A percentile compares a stretch with the other conserved stretches of the same genome.
These are phyloP conservation scores for Polytrichum commune DNA, from an alignment of 225 moss, liverwort and hornwort genomes.

Conservation along the genomic window DNA sequence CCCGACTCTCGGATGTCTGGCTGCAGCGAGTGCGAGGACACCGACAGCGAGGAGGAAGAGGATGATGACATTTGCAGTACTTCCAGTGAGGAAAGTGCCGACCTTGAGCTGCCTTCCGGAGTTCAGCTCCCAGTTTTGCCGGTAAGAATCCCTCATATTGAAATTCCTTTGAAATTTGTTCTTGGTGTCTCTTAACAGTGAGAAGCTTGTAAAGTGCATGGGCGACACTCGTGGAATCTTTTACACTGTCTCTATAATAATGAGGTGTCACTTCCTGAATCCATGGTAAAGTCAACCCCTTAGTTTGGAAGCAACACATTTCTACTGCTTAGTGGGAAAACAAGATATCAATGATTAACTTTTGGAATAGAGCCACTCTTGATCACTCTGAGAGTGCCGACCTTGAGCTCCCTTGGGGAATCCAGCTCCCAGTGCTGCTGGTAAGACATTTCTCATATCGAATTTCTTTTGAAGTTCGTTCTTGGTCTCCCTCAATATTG, in stretches of 20 bases:
- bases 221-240: background rate
- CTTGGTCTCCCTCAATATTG: no score
- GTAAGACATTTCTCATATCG: background rate
- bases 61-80: conserved; percentile 2
- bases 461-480: no score
- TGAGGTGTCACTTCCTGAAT: no score
- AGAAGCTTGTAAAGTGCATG: no score
- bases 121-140: conserved; percentile 6
- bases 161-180: background rate
- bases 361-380: no score
- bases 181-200: no score
- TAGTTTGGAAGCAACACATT: no score
- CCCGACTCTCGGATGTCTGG: conserved; percentile 1
- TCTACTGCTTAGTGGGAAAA: no score
- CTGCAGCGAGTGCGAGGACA: conserved; percentile 7
- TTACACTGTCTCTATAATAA: background rate
- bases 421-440: conserved; percentile 5
- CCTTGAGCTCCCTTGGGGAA: background rate
- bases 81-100: background rate
- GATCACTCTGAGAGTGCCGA: background rate
- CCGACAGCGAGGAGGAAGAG: background rate
- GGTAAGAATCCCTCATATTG: background rate
- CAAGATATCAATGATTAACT: no score
- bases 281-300: background rate
- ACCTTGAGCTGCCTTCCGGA: background rate